Evolutionary conservation across 2,329 filamentous ascomycete species (phyloP), one percentile per base, ranked within the genome.

Genomic region (Exutisphaerella laricina): DNA sequence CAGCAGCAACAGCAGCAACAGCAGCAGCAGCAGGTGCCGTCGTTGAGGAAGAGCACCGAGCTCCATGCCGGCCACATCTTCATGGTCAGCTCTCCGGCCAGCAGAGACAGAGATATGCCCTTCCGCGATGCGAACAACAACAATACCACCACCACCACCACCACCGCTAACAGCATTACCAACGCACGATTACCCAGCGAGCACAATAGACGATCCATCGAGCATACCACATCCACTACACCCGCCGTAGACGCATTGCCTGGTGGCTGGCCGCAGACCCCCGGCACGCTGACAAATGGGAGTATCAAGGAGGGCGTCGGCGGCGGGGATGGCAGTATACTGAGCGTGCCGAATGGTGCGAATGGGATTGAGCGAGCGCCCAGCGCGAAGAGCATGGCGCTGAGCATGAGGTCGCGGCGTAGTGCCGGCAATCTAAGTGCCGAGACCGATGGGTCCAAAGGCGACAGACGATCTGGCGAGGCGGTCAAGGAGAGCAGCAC

Each of bases 101-200:
- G 44, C 59, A 62, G 69, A 62, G 60, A 60, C 49, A 57, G 69
- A 60, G 69, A 70, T 50, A 77, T 77, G 74, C 71, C 73, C 62
- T 69, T 70, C 52, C 62, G 56, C 58, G 66, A 50, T 22, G 39
- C 34, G 43, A 39, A 41, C 37, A 45, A 40, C 29, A 35, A 37
- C 35, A 31, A 58, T 60, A 60, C 61, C 43, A 52, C 52, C 35
- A 40, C 59, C 29, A 56, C 56, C 42, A 56, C 59, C 14, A 28
- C 32, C 21, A 23, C 38, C 38, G 21, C 42, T n/a, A 40, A 60
- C 29, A 56, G 56, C 42, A 56, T 59, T n/a, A 28, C 32, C 21
- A 23, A 33, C 38, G 21, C 42, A 39, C 42, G 46, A 40, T n/a
- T 45, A 40, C 33, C 48, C 35, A 38, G 38, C 33, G 31, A 42